Evolutionary conservation across 148 eudicot genomes (phyloP).

Genomic region (Arbutus unedo): DNA sequence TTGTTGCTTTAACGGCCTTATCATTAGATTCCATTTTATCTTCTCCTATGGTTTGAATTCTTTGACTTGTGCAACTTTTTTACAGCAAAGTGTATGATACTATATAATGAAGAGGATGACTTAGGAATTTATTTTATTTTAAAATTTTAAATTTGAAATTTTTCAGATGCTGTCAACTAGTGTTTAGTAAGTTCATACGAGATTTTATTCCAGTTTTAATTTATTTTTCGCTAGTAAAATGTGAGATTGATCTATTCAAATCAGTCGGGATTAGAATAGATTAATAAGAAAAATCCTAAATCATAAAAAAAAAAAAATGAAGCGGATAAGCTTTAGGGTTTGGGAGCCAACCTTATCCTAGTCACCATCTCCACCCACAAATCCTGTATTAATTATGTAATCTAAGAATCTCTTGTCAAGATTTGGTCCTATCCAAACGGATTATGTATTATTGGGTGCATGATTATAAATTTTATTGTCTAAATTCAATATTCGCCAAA

Average conservation of each 20-base stretch:
- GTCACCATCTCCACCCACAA: slow-evolving; percentile 26
- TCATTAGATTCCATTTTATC: slow-evolving; percentile 33
- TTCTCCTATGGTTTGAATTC: slow-evolving; percentile 19
- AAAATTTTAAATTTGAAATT: no score
- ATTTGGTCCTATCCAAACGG: neutral
- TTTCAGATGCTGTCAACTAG: no score
- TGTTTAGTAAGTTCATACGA: no score
- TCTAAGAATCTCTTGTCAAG: slow-evolving; percentile 9
- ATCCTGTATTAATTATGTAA: neutral
- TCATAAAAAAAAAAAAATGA: neutral
- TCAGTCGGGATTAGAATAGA: no score
- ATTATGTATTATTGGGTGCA: neutral
- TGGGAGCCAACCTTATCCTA: slow-evolving; percentile 31
- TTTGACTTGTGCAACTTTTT: slow-evolving; percentile 11
- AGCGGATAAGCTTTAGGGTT: slow-evolving; percentile 26
- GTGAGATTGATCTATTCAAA: no score
- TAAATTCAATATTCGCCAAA: no score
- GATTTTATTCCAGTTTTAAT: no score
- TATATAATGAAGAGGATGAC: slow-evolving; percentile 20
- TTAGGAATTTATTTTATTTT: no score
- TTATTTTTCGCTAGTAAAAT: no score
- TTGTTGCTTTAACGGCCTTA: slow-evolving; percentile 14
- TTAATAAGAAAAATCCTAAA: no score
- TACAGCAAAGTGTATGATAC: neutral
- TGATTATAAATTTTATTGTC: no score